Base-by-base conservation (phyloP, 345 rosid species). In the Noccaea caerulescens region DNA sequence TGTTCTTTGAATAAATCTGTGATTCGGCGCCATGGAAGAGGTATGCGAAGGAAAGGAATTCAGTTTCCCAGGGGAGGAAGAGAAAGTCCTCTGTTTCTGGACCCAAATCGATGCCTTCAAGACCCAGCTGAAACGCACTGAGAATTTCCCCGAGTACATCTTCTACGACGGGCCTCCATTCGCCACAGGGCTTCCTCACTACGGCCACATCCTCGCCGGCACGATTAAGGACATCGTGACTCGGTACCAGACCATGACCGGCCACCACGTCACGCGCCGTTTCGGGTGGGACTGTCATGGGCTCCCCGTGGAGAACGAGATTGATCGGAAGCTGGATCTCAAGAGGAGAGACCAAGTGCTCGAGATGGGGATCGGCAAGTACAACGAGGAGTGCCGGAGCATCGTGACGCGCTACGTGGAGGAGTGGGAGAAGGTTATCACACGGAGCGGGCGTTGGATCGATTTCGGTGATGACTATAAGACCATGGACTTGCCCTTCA, bases 281-380 rank as follows among this genome's bases (percentile, higher is more conserved):
- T 94, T 94, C 61, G 99, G 99, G 2, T 94, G 99, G 99, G 99
- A 94, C 45, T 94, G 99, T 72, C 99, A 94, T 49, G 99, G 99
- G 9, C 69, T 94, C 13, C 99, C 99, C 0, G 96, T 94, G 0
- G 99, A 94, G 82, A 85, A 84, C 42, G 98, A 91, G 89, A 94
- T 94, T 46, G 96, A 94, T 58, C 68, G 75, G 76, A 82, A 82
- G 25, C 56, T 91, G 23, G 83, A 88, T 43, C 88, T 91, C 2
- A 76, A 77, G 80, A 82, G 82, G 67, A 85, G 93, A 59, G 93
- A 86, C 0, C 88, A 94, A 6, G 86, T 91, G 13, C 10, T 87
- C 3, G 13, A 84, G 14, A 75, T 91, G 86, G 99, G 99, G 10
- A 94, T 94, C 44, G 97, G 76, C 55, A 84, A 77, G 83, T 94